A percentile compares a stretch with the other conserved stretches of the same genome.
phyloP scores from a whole-genome alignment of 2,329 filamentous ascomycete genomes.

The Hawksworthiomyces lignivorus region DNA sequence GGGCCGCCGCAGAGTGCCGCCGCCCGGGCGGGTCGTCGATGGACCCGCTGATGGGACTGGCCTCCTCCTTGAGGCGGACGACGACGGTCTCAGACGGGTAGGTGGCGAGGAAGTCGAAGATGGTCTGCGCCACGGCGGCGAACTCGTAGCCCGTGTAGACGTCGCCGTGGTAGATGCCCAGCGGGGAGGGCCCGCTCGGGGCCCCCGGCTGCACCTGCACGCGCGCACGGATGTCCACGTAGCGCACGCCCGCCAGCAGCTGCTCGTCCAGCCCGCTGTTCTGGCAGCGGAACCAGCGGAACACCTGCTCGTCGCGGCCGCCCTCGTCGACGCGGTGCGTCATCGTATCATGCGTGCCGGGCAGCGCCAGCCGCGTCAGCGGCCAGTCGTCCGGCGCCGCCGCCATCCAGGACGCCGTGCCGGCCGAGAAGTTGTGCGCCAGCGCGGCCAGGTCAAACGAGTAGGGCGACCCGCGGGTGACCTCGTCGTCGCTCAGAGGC shows the following conservation, averaged over 20 bases:
- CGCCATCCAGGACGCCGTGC: constrained; percentile 35
- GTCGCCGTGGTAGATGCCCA: constrained; percentile 40
- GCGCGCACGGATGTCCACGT: constrained; percentile 42
- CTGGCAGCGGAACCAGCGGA: constrained; percentile 44
- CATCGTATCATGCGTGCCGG: constrained; percentile 47
- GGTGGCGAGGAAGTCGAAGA: constrained; percentile 37
- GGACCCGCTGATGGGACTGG: constrained; percentile 23
- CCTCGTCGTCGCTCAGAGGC: not conserved
- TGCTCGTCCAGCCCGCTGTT: constrained; percentile 37
- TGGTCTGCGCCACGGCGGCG: constrained; percentile 32
- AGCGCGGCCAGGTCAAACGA: constrained; percentile 34
- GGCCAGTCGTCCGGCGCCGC: constrained; percentile 31
- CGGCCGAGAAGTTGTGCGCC: constrained; percentile 1
- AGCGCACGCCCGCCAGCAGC: constrained; percentile 38
- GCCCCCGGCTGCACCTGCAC: constrained; percentile 20
- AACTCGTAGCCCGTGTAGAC: constrained; percentile 38
- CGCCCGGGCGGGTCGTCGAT: constrained; percentile 9
- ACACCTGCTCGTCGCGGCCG: too few relatives aligned
- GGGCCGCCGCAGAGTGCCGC: too few relatives aligned
- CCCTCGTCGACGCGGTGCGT: constrained; percentile 30
- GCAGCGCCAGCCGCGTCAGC: constrained; percentile 39
- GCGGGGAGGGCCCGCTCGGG: constrained; percentile 27
- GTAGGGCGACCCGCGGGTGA: constrained; percentile 21
- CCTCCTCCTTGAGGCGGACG: constrained; percentile 44
- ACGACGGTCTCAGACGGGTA: constrained; percentile 40